Percentiles rank a stretch among this genome's conserved stretches.
These are phyloP conservation scores for Isochrysis galbana DNA, from an alignment of 78 protist species.

Conservation along the genomic window DNA sequence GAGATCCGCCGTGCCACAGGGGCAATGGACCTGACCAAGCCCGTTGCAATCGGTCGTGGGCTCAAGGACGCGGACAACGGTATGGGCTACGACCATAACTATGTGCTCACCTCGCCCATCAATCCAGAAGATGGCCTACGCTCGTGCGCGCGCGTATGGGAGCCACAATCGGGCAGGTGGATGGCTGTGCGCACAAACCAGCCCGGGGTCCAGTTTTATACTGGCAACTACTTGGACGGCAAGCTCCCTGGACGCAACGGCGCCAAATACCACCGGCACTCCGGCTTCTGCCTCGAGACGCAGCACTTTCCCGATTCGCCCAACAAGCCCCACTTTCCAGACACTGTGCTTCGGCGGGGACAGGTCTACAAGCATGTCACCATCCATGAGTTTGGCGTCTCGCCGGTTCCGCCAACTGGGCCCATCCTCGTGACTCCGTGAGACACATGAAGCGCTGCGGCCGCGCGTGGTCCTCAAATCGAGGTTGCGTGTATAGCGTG, in stretches of 20 bases:
- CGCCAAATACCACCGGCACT: not conserved
- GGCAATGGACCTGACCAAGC: not conserved
- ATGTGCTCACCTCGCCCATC: not conserved
- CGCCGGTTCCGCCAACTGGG: not conserved
- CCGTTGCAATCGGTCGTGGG: not conserved
- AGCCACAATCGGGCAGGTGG: not conserved
- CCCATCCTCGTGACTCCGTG: no score
- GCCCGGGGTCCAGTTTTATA: conserved; percentile 47
- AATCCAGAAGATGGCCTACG: not conserved
- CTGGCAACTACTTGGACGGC: conserved; percentile 21
- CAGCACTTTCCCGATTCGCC: conserved; percentile 25
- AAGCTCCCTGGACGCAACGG: not conserved
- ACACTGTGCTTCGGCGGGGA: not conserved
- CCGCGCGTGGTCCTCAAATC: no score
- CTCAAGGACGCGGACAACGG: not conserved
- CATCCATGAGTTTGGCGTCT: not conserved
- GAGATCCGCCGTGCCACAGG: not conserved
- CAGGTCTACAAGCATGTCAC: not conserved
- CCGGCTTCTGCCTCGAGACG: conserved; percentile 46
- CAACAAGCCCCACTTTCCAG: not conserved
- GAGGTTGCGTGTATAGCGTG: no score
- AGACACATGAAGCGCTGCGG: no score
- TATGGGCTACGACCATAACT: not conserved
- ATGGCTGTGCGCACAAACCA: not conserved
- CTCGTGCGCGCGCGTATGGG: not conserved